A percentile compares a stretch with the other conserved stretches of the same genome.
These are phyloP conservation scores for Phytophthora capsici DNA, from an alignment of 352 stramenopile genomes.

Conservation along the genomic window DNA sequence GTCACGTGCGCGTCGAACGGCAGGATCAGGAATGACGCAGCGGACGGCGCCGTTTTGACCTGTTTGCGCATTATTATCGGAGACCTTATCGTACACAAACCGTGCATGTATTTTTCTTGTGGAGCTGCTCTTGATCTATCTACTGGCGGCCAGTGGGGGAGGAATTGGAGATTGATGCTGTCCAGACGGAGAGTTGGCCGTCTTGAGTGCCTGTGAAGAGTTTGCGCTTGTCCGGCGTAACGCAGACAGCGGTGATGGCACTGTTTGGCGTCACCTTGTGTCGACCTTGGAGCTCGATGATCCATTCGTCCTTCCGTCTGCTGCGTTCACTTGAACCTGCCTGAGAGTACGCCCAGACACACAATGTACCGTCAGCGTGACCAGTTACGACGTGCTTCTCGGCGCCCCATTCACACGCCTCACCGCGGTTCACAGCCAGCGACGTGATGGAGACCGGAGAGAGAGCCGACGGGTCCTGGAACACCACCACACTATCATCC, in stretches of 20 bases:
- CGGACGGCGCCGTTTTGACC: background rate
- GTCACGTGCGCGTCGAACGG: constrained; percentile 4
- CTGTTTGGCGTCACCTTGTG: constrained; percentile 50
- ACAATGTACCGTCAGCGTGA: constrained; percentile 64
- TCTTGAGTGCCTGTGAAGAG: constrained; percentile 68
- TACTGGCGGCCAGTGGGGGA: constrained; percentile 5
- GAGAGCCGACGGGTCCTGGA: constrained; percentile 46
- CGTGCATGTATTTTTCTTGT: constrained; percentile 30
- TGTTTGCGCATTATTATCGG: constrained; percentile 32
- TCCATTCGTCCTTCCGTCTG: constrained; percentile 47
- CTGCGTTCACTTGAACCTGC: constrained; percentile 16
- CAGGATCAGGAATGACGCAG: background rate
- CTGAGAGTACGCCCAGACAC: constrained; percentile 73
- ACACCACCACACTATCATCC: constrained; percentile 51
- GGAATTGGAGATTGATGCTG: constrained; percentile 20
- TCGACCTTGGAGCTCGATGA: constrained; percentile 57
- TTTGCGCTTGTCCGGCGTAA: constrained; percentile 65
- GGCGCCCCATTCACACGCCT: constrained; percentile 59
- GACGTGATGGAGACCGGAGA: constrained; percentile 48
- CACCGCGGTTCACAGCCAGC: constrained; percentile 55
- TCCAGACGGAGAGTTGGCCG: constrained; percentile 60
- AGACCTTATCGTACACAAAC: background rate
- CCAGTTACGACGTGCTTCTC: constrained; percentile 75
- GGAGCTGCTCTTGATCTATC: background rate
- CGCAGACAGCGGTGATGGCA: constrained; percentile 56